Evolutionary conservation across 1,284 basidiomycete species (phyloP), one percentile per base, ranked within the genome.

Genomic region (Exobasidium cylindrosporum): DNA sequence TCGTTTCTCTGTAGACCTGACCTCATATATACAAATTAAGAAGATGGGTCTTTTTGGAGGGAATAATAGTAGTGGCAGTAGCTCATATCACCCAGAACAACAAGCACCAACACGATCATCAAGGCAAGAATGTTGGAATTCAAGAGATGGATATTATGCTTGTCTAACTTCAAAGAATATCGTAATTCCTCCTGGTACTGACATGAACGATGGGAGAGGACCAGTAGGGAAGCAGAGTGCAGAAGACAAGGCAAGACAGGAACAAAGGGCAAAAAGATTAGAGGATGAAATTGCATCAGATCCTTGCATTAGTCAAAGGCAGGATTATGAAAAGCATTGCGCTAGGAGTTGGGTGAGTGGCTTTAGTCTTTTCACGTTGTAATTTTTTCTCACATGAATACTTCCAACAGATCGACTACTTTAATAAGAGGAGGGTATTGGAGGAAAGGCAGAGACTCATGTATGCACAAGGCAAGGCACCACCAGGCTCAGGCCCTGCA

Each of bases 261-360:
- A 69, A 56, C 66, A 67, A 63, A 64, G 68, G 43, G 43, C 54
- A 26, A 14, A 47, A 24, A 24, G 17, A 24, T 17, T 60, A 21
- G 68, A 64, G 11, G 66, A 70, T 50, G 69, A 66, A 60, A 62
- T 69, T 40, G 45, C 50, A 26, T 58, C 65, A 29, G 74, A 79
- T 55, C 77, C 77, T n/a, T 79, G 77, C 61, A 29, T 57, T 24
- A 55, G 64, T 11, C 56, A 60, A 55, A 45, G 77, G 40, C 62
- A 67, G 32, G 64, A 56, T 28, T 79, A 77, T 58, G 77, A 79
- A 61, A 57, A 53, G 26, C 68, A 68, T 31, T 79, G 77, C 60
- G 74, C 76, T 4, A 62, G 62, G 58, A 79, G 77, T 65, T 79
- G 77, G 77, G 77, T 78, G 67, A 64, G 75, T 74, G 11, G 11